These are phyloP conservation scores for Pythium dissotocum DNA, from an alignment of 352 stramenopile species.

Conservation along the genomic window DNA sequence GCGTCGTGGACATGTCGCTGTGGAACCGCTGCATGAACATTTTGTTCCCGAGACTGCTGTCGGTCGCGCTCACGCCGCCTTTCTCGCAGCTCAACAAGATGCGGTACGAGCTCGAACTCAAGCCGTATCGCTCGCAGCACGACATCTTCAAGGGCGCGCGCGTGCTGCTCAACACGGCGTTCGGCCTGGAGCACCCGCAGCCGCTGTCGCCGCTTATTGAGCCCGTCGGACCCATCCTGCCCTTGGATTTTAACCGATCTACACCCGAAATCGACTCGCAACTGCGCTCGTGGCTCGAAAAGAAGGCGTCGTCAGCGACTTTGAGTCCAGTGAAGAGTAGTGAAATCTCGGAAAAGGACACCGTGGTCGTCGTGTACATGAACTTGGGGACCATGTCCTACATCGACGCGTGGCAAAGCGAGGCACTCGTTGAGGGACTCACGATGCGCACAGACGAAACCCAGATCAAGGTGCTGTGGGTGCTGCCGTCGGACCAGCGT, in stretches of 20 bases:
- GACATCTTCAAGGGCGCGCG: slow-evolving; percentile 85
- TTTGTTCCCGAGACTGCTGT: slow-evolving; percentile 84
- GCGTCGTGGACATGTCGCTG: slow-evolving; percentile 72
- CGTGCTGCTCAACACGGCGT: slow-evolving; percentile 88
- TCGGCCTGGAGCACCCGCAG: slow-evolving; percentile 82
- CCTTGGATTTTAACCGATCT: slow-evolving; percentile 37
- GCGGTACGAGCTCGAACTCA: slow-evolving; percentile 70
- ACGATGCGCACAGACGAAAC: slow-evolving; percentile 43
- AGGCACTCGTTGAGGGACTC: slow-evolving; percentile 71
- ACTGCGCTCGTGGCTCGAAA: slow-evolving; percentile 48
- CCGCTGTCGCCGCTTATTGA: slow-evolving; percentile 77
- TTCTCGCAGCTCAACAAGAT: slow-evolving; percentile 91
- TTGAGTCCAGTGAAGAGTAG: slow-evolving; percentile 21
- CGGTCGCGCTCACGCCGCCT: slow-evolving; percentile 82
- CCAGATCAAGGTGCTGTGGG: slow-evolving; percentile 68
- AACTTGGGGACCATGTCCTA: slow-evolving; percentile 81
- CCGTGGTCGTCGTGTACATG: slow-evolving; percentile 66
- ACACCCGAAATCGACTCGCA: slow-evolving; percentile 31
- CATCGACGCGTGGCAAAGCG: slow-evolving; percentile 78
- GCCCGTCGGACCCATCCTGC: slow-evolving; percentile 74
- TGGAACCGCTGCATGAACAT: slow-evolving; percentile 91
- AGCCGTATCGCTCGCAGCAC: slow-evolving; percentile 81
- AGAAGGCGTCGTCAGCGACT: no score
- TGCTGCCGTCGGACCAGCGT: slow-evolving; percentile 76
- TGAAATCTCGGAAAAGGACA: slow-evolving; percentile 17